These are phyloP conservation scores for Exophiala mesophila DNA, from an alignment of 2,329 filamentous ascomycete species.

Conservation along the genomic window DNA sequence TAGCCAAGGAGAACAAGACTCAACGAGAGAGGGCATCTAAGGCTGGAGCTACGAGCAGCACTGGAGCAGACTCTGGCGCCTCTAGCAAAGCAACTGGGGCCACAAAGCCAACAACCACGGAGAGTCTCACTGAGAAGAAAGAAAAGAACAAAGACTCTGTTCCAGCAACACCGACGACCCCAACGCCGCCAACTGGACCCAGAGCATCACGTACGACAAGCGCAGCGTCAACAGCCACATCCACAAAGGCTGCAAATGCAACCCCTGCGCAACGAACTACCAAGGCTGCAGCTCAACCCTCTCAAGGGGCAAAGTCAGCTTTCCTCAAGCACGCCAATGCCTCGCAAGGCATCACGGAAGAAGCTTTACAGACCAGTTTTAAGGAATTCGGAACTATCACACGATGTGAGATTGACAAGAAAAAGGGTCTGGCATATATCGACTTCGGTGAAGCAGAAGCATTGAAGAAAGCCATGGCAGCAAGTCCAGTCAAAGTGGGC, in stretches of 20 bases:
- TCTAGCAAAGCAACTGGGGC: conserved; percentile 19
- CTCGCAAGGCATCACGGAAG: conserved; percentile 85
- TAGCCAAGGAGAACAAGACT: conserved; percentile 22
- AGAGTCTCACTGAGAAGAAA: conserved; percentile 16
- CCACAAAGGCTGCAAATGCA: conserved; percentile 11
- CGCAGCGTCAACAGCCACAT: conserved; percentile 10
- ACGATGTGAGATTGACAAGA: conserved; percentile 86
- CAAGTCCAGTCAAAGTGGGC: conserved; percentile 75
- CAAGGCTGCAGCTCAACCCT: conserved; percentile 32
- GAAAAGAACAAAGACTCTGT: conserved; percentile 31
- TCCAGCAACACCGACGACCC: conserved; percentile 21
- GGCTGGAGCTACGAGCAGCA: conserved; percentile 3
- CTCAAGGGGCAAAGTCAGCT: conserved; percentile 56
- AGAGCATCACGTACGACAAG: conserved; percentile 19
- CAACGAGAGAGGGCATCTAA: conserved; percentile 12
- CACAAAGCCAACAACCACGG: not conserved
- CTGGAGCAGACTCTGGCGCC: conserved; percentile 22
- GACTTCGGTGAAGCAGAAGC: conserved; percentile 72
- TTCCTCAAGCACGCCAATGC: conserved; percentile 81
- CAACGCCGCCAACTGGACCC: conserved; percentile 23
- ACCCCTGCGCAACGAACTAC: conserved; percentile 9
- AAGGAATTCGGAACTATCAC: conserved; percentile 67
- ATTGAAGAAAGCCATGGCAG: conserved; percentile 72
- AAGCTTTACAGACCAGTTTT: conserved; percentile 69
- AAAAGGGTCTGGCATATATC: conserved; percentile 90